Evolutionary conservation across 2,329 filamentous ascomycete species (phyloP).

Genomic region (Penicillium sp.): DNA sequence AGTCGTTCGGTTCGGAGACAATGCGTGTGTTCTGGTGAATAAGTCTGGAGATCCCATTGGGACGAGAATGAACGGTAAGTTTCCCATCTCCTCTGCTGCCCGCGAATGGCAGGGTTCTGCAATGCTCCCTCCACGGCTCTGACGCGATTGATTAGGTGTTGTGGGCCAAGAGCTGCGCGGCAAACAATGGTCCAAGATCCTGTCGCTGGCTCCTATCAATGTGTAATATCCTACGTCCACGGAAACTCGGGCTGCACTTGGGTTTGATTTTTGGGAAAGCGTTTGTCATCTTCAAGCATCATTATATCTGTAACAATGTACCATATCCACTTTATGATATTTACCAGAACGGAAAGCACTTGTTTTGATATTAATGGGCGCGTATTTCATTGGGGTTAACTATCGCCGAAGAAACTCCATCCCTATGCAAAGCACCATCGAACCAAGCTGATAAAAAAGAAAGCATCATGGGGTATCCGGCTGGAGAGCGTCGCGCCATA

Average conservation of each 20-base stretch:
- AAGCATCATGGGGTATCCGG: slow-evolving; percentile 26
- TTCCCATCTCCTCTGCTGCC: background rate
- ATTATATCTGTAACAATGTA: slow-evolving; percentile 28
- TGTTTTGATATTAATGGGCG: background rate
- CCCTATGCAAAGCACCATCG: slow-evolving; percentile 8
- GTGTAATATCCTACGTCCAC: slow-evolving; percentile 45
- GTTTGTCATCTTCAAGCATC: slow-evolving; percentile 26
- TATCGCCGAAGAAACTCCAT: slow-evolving; percentile 10
- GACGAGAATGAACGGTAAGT: slow-evolving; percentile 72
- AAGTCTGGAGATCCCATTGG: slow-evolving; percentile 95
- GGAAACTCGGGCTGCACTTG: slow-evolving; percentile 11
- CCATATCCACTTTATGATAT: slow-evolving; percentile 6
- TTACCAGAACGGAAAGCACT: background rate
- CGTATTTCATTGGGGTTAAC: slow-evolving; percentile 7
- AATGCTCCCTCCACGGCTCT: slow-evolving; percentile 19
- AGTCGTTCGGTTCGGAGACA: slow-evolving; percentile 91
- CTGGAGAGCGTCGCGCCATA: slow-evolving; percentile 12
- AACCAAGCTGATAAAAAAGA: slow-evolving; percentile 1
- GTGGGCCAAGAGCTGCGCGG: slow-evolving; percentile 84
- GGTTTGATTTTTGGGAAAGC: slow-evolving; percentile 20
- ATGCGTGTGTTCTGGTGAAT: slow-evolving; percentile 94
- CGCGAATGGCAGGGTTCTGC: background rate
- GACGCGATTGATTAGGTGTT: slow-evolving; percentile 50
- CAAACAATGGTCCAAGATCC: slow-evolving; percentile 97
- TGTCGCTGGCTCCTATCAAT: slow-evolving; percentile 86